Base-by-base conservation (phyloP, 2,329 filamentous ascomycete species). In the Diplodia scrobiculata region DNA sequence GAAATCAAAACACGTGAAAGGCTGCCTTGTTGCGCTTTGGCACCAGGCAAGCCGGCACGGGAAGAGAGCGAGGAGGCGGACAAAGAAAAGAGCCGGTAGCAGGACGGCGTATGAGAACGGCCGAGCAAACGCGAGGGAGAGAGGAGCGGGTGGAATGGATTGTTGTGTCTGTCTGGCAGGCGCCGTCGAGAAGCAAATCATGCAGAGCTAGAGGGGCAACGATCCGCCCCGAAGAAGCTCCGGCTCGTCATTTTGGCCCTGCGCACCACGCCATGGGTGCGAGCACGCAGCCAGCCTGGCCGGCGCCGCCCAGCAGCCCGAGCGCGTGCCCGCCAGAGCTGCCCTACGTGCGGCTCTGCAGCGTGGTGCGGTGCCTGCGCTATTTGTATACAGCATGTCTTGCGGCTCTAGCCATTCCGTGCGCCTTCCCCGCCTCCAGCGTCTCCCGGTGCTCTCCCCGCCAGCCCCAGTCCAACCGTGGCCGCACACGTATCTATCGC, bases 1-100 rank as follows among this genome's bases (percentile, higher is more conserved):
- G 63, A 66, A 58, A 54, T 58, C 53, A 65, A 67, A 74, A 73
- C 75, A 77, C 75, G 75, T 77, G 75, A 74, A 74, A 72, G 72
- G 72, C 71, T 69, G 63, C 41, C 62, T 59, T 50, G 55, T 47
- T 60, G 38, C 55, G 52, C 38, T 48, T 38, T 27, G 29, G 27
- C 38, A 58, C 13, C 19, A 32, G 63, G 63, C 41, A 32, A 29
- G 41, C 27, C 51, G n/a, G 52, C 41, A 63, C 59, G 38, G 38
- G 55, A 60, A 52, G 65, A 36, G 58, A 60, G 65, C 34, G 54
- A 52, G 41, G 65, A 54, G 19, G 25, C 27, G 64, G 48, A 65
- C 63, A 65, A 65, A 55, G 50, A 65, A 65, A 54, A 65, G 36
- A 55, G 63, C 63, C 41, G 38, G 55, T 60, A 52, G 48, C 45